phyloP scores from a whole-genome alignment of 1,284 basidiomycete genomes.

The Hymenochaete sp. region DNA sequence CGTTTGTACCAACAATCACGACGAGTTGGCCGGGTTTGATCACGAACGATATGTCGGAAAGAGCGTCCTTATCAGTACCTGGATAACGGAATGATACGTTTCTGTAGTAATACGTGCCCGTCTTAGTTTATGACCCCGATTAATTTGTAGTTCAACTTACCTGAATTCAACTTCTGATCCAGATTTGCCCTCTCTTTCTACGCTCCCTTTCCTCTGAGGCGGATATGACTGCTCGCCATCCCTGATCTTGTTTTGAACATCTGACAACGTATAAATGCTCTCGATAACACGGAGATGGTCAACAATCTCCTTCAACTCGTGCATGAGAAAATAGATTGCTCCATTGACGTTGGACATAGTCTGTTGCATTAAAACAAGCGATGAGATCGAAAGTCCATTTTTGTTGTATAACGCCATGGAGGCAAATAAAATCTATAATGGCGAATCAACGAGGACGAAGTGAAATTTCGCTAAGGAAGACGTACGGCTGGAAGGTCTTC shows the following conservation, averaged over 20 bases:
- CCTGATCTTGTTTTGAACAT: conserved; percentile 13
- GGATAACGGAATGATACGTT: conserved; percentile 34
- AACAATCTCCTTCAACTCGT: background rate
- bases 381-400: conserved; percentile 12
- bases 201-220: background rate
- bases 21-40: conserved; percentile 38
- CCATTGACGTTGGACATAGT: conserved; percentile 6
- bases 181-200: conserved; percentile 3
- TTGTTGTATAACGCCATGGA: background rate
- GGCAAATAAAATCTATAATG: conserved; percentile 11
- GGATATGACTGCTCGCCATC: conserved; percentile 17
- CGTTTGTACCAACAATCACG: conserved; percentile 40
- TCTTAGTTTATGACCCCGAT: background rate
- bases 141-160: conserved; percentile 20
- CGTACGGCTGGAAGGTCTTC: too few species aligned
- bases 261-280: conserved; percentile 9
- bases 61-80: conserved; percentile 22
- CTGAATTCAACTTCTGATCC: conserved; percentile 27
- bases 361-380: conserved; percentile 16
- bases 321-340: conserved; percentile 10
- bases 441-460: too few species aligned
- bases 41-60: conserved; percentile 31
- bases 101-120: conserved; percentile 21
- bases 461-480: too few species aligned
- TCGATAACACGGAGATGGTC: conserved; percentile 9